These are phyloP conservation scores for Ceriops tagal DNA, from an alignment of 345 rosid species.

Conservation along the genomic window DNA sequence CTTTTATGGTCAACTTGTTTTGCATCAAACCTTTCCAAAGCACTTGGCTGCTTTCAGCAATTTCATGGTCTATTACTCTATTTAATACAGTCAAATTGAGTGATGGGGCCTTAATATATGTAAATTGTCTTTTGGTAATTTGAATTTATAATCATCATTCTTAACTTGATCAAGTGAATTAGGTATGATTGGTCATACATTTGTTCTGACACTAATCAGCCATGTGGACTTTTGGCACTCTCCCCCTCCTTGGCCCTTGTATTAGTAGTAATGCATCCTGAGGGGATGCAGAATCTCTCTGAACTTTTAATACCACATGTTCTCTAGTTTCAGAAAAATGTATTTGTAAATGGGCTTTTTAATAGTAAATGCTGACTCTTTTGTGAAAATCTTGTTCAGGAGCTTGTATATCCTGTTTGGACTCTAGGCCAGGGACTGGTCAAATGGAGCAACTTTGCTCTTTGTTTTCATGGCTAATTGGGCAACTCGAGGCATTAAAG, in stretches of 20 bases:
- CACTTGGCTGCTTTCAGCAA: too few relatives aligned
- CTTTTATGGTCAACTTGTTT: too few relatives aligned
- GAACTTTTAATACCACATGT: not conserved
- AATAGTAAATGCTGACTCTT: not conserved
- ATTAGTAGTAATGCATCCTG: not conserved
- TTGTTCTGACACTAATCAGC: not conserved
- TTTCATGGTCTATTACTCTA: too few relatives aligned
- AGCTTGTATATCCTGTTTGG: constrained; percentile 21
- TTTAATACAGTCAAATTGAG: too few relatives aligned
- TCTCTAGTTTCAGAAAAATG: not conserved
- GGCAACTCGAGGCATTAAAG: constrained; percentile 45
- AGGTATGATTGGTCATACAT: not conserved
- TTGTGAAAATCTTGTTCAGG: constrained; percentile 25
- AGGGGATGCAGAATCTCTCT: not conserved
- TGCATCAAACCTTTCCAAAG: too few relatives aligned
- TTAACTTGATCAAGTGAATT: not conserved
- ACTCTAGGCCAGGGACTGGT: constrained; percentile 27
- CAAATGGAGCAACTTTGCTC: constrained; percentile 43
- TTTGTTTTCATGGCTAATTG: constrained; percentile 71
- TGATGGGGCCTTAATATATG: not conserved
- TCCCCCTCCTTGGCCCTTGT: too few relatives aligned
- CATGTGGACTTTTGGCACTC: too few relatives aligned
- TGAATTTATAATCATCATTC: not conserved
- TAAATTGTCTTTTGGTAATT: not conserved
- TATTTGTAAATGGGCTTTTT: not conserved